Conservation (phyloP, 129 eudicot species). For the Erigeron canadensis region DNA sequence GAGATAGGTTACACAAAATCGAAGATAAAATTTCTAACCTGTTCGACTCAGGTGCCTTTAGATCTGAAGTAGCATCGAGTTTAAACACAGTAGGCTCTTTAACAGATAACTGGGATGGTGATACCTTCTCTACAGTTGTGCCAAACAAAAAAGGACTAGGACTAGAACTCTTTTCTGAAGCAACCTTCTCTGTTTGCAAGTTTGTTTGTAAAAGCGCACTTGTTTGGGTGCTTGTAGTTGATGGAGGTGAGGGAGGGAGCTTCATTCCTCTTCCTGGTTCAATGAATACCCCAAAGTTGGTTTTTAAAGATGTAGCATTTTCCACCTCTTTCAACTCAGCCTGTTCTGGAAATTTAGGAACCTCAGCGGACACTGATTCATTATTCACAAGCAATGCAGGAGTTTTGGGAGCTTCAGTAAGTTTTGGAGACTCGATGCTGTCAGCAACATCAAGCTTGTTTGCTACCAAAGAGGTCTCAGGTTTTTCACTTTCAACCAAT, state of each 20-base stretch:
- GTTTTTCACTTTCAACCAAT: conserved; percentile 19
- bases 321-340: conserved; percentile 34
- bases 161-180: conserved; percentile 28
- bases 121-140: conserved; percentile 31
- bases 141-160: conserved; percentile 18
- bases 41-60: conserved; percentile 22
- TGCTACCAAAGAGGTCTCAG: conserved; percentile 19
- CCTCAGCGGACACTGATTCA: conserved; percentile 23
- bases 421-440: conserved; percentile 5
- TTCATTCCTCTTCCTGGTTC: conserved; percentile 27
- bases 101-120: conserved; percentile 32
- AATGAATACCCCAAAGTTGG: conserved; percentile 22
- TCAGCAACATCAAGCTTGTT: conserved; percentile 25
- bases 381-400: conserved; percentile 21
- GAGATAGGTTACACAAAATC: not conserved
- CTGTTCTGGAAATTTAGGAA: conserved; percentile 25
- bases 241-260: conserved; percentile 28
- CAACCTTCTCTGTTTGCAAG: conserved; percentile 16
- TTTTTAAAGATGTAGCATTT: conserved; percentile 12
- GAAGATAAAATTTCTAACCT: conserved; percentile 29
- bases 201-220: conserved; percentile 25
- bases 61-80: conserved; percentile 19
- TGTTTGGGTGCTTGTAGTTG: conserved; percentile 23
- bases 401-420: conserved; percentile 12
- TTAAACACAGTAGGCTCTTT: conserved; percentile 20